Base-by-base conservation (phyloP, 441 rosid species). In the Sinapis alba region DNA sequence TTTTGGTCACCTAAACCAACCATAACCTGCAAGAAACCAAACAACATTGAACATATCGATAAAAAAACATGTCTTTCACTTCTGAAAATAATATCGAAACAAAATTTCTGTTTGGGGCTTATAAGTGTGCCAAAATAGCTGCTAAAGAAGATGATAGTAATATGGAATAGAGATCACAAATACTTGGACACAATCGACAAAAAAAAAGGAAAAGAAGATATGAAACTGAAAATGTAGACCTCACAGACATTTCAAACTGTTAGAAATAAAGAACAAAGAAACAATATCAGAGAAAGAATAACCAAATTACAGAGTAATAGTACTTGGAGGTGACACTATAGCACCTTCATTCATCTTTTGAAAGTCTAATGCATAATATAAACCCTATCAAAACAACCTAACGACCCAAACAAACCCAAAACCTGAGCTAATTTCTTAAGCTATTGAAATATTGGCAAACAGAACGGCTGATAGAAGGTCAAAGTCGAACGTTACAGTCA, bases 1-100 rank as follows among this genome's bases (percentile, higher is more conserved):
- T 78, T 87, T 24, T 83, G 85, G 65, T 89, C 90, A 61, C 98
- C 99, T 45, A 92, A 92, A 13, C 98, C 97, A 47, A 95, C 89
- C 98, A 95, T 91, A 50, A 92, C 94, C 99, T 92, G 85, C 71
- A 61, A 65, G 27, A 79, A 60, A 64, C 19, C 19, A 6, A 15
- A 45, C 1, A 19, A 45, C 53, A 15, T 15, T 15, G 19, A 45
- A 45, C 53, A 45, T 45, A 8, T 45, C 18, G 53, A 45, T 45
- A 6, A 45, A 13, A 27, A 45, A 15, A 45, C 53, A 43, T 43
- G 53, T 45, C 19, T 45, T 45, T 45, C 53, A 15, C 19, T 45
- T 45, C 7, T 6, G 53, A 45, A 45, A 45, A 45, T 6, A 45
- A n/a, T 45, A 45, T 45, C 20, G 47, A 41, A 41, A 12, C 47